Evolutionary conservation across 805 yeast genomes (phyloP), one percentile per base, ranked within the genome.

Genomic region (Wickerhamiella brachini): DNA sequence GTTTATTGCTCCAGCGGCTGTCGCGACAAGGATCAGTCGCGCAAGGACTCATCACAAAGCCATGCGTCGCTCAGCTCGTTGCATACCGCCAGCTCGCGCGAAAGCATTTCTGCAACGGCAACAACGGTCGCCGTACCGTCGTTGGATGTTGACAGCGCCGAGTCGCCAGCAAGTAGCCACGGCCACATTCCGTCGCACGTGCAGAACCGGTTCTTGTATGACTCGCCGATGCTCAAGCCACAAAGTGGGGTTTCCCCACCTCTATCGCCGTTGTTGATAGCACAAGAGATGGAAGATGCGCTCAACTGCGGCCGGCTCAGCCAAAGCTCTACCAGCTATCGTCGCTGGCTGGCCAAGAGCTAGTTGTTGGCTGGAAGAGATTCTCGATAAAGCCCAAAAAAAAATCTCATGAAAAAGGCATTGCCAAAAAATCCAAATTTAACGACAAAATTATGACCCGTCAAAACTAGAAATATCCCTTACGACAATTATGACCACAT

Each of bases 1-100:
- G 71, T 71, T 51, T 74, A 74, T 66, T 74, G 78, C 65, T 72
- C 77, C 6, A 73, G 71, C 41, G 59, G 59, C 46, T 74, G 78
- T 60, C 66, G 68, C 51, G 45, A 44, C 38, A 42, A 37, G 7
- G 63, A 60, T 44, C 39, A 37, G 18, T 1, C 29, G 23, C 20
- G 17, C 12, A 37, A 39, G 17, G 21, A 13, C 42, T 15, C 31
- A 15, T 3, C 15, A 7, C 34, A 29, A 9, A 12, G 44, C 44
- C 24, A 37, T 13, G 18, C 38, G 22, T 45, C 24, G 29, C n/a
- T 31, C 12, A 13, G n/a, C 24, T 31, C 47, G 24, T 29, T 18
- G 24, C 39, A 18, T 24, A 4, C 24, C 37, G 18, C 34, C 10
- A 12, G 13, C 47, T 15, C 22, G 38, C 24, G 44, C 34, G 15